Evolutionary conservation across 106 monocot genomes (phyloP).

Genomic region (Xerophyta viscosa): DNA sequence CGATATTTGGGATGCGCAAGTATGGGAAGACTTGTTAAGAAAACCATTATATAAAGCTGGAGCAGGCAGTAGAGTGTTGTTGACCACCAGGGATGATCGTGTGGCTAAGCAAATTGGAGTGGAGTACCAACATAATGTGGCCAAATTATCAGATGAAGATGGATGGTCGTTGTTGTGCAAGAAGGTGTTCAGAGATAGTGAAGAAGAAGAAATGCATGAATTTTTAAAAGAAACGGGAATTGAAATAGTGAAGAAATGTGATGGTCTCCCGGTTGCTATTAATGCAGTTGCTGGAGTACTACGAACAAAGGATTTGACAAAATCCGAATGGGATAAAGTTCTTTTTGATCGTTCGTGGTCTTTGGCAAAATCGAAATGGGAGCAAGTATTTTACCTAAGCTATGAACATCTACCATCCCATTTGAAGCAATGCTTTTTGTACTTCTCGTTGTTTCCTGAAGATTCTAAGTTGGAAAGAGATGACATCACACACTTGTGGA

Average conservation of each 20-base stretch:
- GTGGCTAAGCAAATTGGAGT: conserved; percentile 24
- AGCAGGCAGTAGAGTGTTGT: conserved; percentile 18
- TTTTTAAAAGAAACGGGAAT: not conserved
- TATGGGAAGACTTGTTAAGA: conserved; percentile 32
- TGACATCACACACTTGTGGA: conserved; percentile 13
- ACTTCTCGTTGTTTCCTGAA: conserved; percentile 24
- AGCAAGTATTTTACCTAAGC: conserved; percentile 17
- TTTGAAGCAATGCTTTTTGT: conserved; percentile 37
- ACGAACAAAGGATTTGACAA: not conserved
- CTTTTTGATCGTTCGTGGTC: conserved; percentile 15
- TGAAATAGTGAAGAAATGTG: conserved; percentile 9
- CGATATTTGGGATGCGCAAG: conserved; percentile 27
- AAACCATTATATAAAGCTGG: conserved; percentile 10
- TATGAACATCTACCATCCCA: conserved; percentile 25
- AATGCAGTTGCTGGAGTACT: conserved; percentile 13
- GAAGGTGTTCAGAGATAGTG: not conserved
- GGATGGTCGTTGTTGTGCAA: conserved; percentile 5
- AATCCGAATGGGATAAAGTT: conserved; percentile 12
- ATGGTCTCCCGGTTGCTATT: conserved; percentile 19
- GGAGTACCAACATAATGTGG: conserved; percentile 11
- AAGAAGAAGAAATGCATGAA: not conserved
- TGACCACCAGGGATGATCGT: conserved; percentile 28
- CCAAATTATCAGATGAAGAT: conserved; percentile 11
- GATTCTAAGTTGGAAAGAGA: not conserved
- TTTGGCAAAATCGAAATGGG: not conserved